Percentiles rank a stretch among this genome's conserved stretches.
Conservation (phyloP, 768 basidiomycete genomes). For the Thelephora aurantiotincta region DNA sequence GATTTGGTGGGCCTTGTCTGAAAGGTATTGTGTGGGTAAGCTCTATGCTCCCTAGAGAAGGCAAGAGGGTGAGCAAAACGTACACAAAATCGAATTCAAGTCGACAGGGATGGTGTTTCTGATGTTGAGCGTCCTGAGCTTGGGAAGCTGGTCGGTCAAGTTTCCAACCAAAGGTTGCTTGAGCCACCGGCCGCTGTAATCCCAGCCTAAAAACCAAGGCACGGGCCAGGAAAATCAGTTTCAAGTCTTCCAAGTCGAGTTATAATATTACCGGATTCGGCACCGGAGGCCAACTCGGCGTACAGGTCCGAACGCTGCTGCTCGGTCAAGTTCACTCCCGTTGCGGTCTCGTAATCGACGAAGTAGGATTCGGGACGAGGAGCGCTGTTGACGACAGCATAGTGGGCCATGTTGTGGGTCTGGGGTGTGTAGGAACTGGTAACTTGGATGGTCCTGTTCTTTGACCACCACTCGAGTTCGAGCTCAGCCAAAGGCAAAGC, state of each 20-base stretch:
- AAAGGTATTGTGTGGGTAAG: neutral
- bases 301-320: slow-evolving; percentile 53
- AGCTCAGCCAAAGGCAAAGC: slow-evolving; percentile 82
- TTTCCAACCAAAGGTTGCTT: slow-evolving; percentile 26
- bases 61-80: slow-evolving; percentile 17
- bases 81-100: slow-evolving; percentile 78
- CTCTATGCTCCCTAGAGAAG: slow-evolving; percentile 3
- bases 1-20: slow-evolving; percentile 50
- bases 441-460: slow-evolving; percentile 55
- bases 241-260: neutral
- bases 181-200: slow-evolving; percentile 27
- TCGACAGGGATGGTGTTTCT: slow-evolving; percentile 57
- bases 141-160: slow-evolving; percentile 29
- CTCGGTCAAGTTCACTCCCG: slow-evolving; percentile 48
- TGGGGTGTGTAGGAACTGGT: slow-evolving; percentile 56
- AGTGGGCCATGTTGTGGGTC: slow-evolving; percentile 55
- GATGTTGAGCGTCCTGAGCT: slow-evolving; percentile 60
- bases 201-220: slow-evolving; percentile 16
- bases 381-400: slow-evolving; percentile 68
- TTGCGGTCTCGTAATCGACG: slow-evolving; percentile 69
- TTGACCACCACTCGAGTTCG: slow-evolving; percentile 75
- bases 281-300: slow-evolving; percentile 77
- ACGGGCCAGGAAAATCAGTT: slow-evolving; percentile 8
- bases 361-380: slow-evolving; percentile 82
- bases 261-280: slow-evolving; percentile 47